Base-by-base conservation (phyloP, 106 monocot species). In the Apostasia shenzhenica region DNA sequence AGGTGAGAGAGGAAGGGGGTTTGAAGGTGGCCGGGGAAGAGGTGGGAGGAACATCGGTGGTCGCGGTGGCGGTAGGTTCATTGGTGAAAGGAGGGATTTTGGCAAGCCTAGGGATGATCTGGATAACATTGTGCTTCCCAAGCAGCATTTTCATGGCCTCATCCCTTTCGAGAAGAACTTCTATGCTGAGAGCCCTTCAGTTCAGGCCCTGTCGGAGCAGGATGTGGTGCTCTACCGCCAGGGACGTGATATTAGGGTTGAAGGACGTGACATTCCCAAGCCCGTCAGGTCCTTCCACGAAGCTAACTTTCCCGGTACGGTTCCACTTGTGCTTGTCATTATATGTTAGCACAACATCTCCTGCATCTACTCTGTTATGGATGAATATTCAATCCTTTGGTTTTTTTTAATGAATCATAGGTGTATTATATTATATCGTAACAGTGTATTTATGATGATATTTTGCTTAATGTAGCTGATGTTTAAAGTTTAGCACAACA, bases 151-250 rank as follows among this genome's bases (percentile, higher is more conserved):
- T 73, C 76, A 66, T 37, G 84, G 82, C 51, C 78, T 92, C 2
- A 79, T 76, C 7, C 87, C 92, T 2, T 97, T 97, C 41, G 81
- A 82, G 83, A 97, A 97, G 89, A 78, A 92, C 59, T 97, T 97
- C 48, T 90, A 97, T 71, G 70, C 83, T 49, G 97, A 92, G 79
- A 76, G 71, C 38, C 81, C 92, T 11, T 61, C 83, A 0, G 81
- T 97, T 46, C 65, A 76, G 82, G 86, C 82, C 1, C 89, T 97
- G 97, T 70, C 92, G 6, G 92, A 92, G 70, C 78, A 81, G 57
- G 97, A 97, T 2, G 92, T 78, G 6, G 14, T 46, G 48, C 60
- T 73, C 3, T 92, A 89, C 57, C 82, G 97, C 12, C 76, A 54
- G 46, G 67, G 61, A 26, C 81, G 92, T 60, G 79, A 89, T 38